A percentile compares a stretch with the other conserved stretches of the same genome.
phyloP scores from a whole-genome alignment of 805 yeast species.

The Cyberlindnera saturnus region DNA sequence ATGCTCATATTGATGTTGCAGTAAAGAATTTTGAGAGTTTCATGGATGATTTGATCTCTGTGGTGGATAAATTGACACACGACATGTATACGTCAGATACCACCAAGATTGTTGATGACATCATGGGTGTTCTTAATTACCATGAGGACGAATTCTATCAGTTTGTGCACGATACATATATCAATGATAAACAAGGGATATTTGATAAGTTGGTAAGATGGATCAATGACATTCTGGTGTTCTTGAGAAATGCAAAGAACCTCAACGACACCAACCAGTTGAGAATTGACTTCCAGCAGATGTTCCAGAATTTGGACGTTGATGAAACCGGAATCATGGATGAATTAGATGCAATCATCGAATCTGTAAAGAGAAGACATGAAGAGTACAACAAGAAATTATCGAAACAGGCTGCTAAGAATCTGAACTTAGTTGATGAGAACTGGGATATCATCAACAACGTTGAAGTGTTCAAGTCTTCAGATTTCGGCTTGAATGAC shows the following conservation, averaged over 20 bases:
- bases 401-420: slow-evolving; percentile 15
- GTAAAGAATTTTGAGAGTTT: slow-evolving; percentile 59
- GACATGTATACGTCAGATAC: slow-evolving; percentile 46
- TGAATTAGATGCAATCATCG: slow-evolving; percentile 36
- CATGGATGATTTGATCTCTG: slow-evolving; percentile 55
- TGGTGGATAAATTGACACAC: slow-evolving; percentile 46
- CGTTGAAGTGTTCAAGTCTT: slow-evolving; percentile 33
- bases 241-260: slow-evolving; percentile 56
- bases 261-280: slow-evolving; percentile 25
- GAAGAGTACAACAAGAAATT: slow-evolving; percentile 24
- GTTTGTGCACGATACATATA: slow-evolving; percentile 77
- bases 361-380: slow-evolving; percentile 30
- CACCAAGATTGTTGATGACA: slow-evolving; percentile 58
- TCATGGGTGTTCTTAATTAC: slow-evolving; percentile 58
- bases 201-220: slow-evolving; percentile 70
- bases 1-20: slow-evolving; percentile 60
- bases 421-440: slow-evolving; percentile 24
- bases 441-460: slow-evolving; percentile 41
- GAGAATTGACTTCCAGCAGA: slow-evolving; percentile 38
- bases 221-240: slow-evolving; percentile 60
- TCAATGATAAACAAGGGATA: slow-evolving; percentile 64
- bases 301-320: slow-evolving; percentile 23
- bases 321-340: slow-evolving; percentile 25
- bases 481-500: slow-evolving; percentile 44
- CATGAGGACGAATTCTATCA: slow-evolving; percentile 69